A percentile compares a stretch with the other conserved stretches of the same genome.
Evolutionary conservation across 495 filamentous ascomycete genomes (phyloP).

Genomic region (Astrothelium subdiscretum): DNA sequence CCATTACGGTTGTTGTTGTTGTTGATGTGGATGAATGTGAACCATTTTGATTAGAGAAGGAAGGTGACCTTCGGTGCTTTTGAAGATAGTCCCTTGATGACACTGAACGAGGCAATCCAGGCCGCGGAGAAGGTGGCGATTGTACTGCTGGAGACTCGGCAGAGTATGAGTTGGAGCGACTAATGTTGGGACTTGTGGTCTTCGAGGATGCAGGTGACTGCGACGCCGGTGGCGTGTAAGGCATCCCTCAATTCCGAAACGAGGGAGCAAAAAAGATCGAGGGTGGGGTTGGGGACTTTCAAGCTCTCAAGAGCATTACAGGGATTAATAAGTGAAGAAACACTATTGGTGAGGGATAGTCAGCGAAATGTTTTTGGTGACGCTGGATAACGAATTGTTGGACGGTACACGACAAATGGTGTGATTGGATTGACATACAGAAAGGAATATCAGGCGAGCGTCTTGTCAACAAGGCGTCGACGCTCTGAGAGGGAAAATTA

Average conservation of each 20-base stretch:
- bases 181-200: slow-evolving; percentile 49
- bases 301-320: slow-evolving; percentile 20
- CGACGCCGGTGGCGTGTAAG: slow-evolving; percentile 84
- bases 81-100: slow-evolving; percentile 67
- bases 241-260: slow-evolving; percentile 45
- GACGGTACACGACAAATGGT: background rate
- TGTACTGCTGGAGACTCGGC: slow-evolving; percentile 29
- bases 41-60: slow-evolving; percentile 30
- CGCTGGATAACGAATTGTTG: background rate
- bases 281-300: background rate
- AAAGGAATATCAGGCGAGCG: slow-evolving; percentile 11
- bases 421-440: slow-evolving; percentile 6
- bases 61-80: slow-evolving; percentile 55
- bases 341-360: slow-evolving; percentile 7
- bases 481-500: slow-evolving; percentile 7
- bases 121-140: slow-evolving; percentile 33
- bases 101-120: slow-evolving; percentile 56
- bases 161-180: slow-evolving; percentile 44
- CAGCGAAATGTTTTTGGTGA: background rate
- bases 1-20: slow-evolving; percentile 18
- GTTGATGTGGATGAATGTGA: slow-evolving; percentile 23
- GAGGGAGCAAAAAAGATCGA: background rate
- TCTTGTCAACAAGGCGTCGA: slow-evolving; percentile 4
- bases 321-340: slow-evolving; percentile 7
- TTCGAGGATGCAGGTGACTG: slow-evolving; percentile 64